phyloP scores from a whole-genome alignment of 495 filamentous ascomycete species.

The Chaetomium fimeti region DNA sequence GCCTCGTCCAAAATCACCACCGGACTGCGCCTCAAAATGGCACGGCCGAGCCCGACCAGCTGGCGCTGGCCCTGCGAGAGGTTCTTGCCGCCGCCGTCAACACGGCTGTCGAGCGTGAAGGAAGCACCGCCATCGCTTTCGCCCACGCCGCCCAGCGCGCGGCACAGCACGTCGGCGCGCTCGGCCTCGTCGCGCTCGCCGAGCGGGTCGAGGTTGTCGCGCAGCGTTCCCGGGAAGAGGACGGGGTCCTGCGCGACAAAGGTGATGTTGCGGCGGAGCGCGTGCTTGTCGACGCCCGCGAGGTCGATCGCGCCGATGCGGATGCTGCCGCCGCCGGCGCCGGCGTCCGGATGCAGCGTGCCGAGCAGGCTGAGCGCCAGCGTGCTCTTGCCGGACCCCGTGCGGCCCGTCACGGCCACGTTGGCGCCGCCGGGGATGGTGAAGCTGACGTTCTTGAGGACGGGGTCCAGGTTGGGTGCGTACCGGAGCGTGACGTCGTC shows the following conservation, averaged over 20 bases:
- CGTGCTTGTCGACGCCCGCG: slow-evolving; percentile 50
- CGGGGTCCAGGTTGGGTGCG: slow-evolving; percentile 69
- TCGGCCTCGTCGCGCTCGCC: slow-evolving; percentile 48
- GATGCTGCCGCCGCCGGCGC: slow-evolving; percentile 39
- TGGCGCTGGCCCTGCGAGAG: slow-evolving; percentile 63
- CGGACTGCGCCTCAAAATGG: slow-evolving; percentile 57
- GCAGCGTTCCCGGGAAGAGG: slow-evolving; percentile 56
- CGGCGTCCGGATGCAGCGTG: slow-evolving; percentile 46
- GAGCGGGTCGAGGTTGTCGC: slow-evolving; percentile 57
- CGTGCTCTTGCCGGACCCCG: slow-evolving; percentile 63
- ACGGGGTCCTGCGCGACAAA: slow-evolving; percentile 64
- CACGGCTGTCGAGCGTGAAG: slow-evolving; percentile 46
- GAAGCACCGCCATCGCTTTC: background rate
- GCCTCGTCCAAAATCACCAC: slow-evolving; percentile 74
- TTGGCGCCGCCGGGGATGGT: slow-evolving; percentile 71
- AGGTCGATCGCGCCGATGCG: slow-evolving; percentile 56
- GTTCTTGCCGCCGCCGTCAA: slow-evolving; percentile 59
- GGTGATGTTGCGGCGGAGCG: slow-evolving; percentile 55
- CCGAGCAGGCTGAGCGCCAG: slow-evolving; percentile 57
- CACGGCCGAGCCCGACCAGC: slow-evolving; percentile 58
- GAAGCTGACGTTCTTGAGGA: slow-evolving; percentile 62
- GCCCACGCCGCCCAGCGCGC: slow-evolving; percentile 40
- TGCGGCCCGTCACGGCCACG: slow-evolving; percentile 62
- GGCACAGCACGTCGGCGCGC: slow-evolving; percentile 45
- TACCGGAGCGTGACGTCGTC: slow-evolving; percentile 75